These are phyloP conservation scores for Diaporthe nobilis DNA, from an alignment of 2,329 filamentous ascomycete species.

Conservation along the genomic window DNA sequence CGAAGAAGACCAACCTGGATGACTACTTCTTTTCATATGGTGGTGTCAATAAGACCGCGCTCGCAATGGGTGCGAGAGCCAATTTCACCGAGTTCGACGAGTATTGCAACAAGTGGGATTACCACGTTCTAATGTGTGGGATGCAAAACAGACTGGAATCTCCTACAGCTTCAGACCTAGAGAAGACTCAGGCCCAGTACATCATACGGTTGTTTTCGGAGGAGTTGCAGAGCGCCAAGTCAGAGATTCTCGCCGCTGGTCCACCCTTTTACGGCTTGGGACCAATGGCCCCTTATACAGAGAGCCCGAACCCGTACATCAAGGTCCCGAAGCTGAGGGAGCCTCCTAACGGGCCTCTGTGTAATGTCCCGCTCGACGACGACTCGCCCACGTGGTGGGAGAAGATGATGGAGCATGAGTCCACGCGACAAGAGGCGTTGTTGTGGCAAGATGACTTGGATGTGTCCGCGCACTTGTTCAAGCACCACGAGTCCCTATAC, in stretches of 20 bases:
- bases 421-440: no score
- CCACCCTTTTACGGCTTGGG: neutral
- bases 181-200: neutral
- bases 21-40: accelerated
- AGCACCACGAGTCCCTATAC: neutral
- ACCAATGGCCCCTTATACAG: neutral
- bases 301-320: accelerated
- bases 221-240: neutral
- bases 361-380: neutral
- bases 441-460: no score
- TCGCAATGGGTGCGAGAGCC: no score
- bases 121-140: accelerated
- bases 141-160: no score
- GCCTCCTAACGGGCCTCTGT: neutral
- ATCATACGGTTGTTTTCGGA: accelerated
- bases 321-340: neutral
- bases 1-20: accelerated
- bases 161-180: neutral
- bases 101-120: no score
- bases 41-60: neutral
- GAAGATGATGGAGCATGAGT: no score
- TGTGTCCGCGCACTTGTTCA: neutral
- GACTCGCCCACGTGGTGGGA: no score
- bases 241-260: neutral
- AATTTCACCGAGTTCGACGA: no score